These are phyloP conservation scores for Starmerella apis DNA, from an alignment of 805 yeast genomes.

Conservation along the genomic window DNA sequence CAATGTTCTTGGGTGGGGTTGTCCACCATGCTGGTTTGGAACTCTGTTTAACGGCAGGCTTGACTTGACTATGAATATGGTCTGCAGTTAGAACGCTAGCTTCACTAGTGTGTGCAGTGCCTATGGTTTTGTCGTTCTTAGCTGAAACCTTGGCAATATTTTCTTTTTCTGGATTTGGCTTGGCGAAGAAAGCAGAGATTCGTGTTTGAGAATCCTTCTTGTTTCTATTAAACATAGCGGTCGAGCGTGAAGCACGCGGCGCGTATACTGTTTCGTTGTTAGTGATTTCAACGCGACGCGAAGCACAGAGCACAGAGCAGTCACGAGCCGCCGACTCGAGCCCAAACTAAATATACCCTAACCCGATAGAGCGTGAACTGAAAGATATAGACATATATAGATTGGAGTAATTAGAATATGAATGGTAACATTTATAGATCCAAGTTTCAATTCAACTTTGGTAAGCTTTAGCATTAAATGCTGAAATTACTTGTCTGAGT, in stretches of 20 bases:
- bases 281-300: background rate
- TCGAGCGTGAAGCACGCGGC: background rate
- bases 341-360: too few relatives aligned
- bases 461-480: too few relatives aligned
- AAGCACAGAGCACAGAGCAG: too few relatives aligned
- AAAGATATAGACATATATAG: too few relatives aligned
- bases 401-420: too few relatives aligned
- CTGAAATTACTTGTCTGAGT: too few relatives aligned
- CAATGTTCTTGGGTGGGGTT: conserved; percentile 15
- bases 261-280: background rate
- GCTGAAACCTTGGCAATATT: background rate
- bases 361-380: background rate
- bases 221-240: background rate
- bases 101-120: background rate
- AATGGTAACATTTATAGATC: too few relatives aligned
- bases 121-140: background rate
- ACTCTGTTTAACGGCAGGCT: background rate
- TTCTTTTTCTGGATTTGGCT: conserved; percentile 3
- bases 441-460: too few relatives aligned
- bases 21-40: conserved; percentile 17
- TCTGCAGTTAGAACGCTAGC: too few relatives aligned
- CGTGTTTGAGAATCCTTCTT: background rate
- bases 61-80: background rate
- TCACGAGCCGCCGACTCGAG: too few relatives aligned
- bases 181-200: conserved; percentile 1